Conservation (phyloP, 495 filamentous ascomycete species). For the Penicillium cosmopolitanum region DNA sequence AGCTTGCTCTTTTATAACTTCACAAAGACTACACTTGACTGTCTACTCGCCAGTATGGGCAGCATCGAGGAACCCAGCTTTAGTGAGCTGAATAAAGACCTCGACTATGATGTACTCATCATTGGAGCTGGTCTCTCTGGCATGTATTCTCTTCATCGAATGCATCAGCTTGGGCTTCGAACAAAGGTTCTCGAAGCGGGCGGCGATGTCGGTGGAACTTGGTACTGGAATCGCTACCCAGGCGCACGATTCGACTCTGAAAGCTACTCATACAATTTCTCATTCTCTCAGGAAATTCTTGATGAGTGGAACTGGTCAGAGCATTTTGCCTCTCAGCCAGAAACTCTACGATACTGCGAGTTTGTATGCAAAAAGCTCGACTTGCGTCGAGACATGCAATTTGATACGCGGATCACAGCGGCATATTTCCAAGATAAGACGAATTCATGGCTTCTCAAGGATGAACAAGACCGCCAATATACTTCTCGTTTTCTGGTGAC, state of each 20-base stretch:
- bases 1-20: not conserved
- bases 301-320: slow-evolving; percentile 44
- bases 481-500: slow-evolving; percentile 27
- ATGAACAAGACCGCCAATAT: slow-evolving; percentile 20
- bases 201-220: slow-evolving; percentile 49
- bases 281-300: slow-evolving; percentile 54
- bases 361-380: slow-evolving; percentile 30
- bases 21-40: not conserved
- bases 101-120: slow-evolving; percentile 53
- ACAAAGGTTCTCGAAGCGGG: slow-evolving; percentile 50
- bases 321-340: slow-evolving; percentile 48
- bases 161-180: slow-evolving; percentile 25
- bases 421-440: slow-evolving; percentile 28
- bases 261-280: slow-evolving; percentile 46
- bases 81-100: not conserved
- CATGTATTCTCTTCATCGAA: slow-evolving; percentile 3
- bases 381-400: slow-evolving; percentile 32
- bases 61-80: not conserved
- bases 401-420: slow-evolving; percentile 26
- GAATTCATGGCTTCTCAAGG: slow-evolving; percentile 23
- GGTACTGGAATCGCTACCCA: slow-evolving; percentile 58
- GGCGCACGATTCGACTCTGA: slow-evolving; percentile 51
- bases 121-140: slow-evolving; percentile 37
- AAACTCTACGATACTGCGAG: slow-evolving; percentile 29
- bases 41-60: not conserved